Conservation (phyloP, 2,329 filamentous ascomycete species). For the Alternaria consortialis region DNA sequence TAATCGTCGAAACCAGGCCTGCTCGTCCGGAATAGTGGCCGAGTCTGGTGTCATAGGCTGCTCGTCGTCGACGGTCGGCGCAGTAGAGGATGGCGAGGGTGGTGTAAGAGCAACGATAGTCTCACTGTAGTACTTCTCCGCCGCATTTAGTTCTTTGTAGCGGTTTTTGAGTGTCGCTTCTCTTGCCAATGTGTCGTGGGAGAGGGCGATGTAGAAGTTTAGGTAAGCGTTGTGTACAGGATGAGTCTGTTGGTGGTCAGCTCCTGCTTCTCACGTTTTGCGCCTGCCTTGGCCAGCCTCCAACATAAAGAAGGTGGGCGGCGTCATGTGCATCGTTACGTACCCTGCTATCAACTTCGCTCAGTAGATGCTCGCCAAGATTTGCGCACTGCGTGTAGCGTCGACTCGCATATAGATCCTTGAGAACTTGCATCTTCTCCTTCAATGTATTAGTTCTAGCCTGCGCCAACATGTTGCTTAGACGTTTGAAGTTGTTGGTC, state of each 20-base stretch:
- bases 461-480: constrained; percentile 26
- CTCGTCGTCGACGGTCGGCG: constrained; percentile 27
- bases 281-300: background rate
- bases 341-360: constrained; percentile 34
- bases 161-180: constrained; percentile 46
- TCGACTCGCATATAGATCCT: constrained; percentile 44
- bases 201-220: constrained; percentile 51
- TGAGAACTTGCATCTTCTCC: constrained; percentile 39
- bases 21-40: constrained; percentile 23
- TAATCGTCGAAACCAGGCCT: constrained; percentile 17
- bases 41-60: constrained; percentile 31
- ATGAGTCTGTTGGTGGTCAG: constrained; percentile 37
- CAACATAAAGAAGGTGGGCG: background rate
- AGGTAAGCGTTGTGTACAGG: constrained; percentile 47
- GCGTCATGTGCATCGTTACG: constrained; percentile 2
- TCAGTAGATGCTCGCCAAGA: constrained; percentile 36
- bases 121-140: constrained; percentile 47
- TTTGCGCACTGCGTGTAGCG: constrained; percentile 50
- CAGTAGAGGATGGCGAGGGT: constrained; percentile 6
- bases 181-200: constrained; percentile 49
- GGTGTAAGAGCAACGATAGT: constrained; percentile 37
- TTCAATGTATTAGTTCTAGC: constrained; percentile 32
- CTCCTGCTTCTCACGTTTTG: background rate
- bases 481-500: background rate
- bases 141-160: constrained; percentile 40